Percentiles rank a stretch among this genome's conserved stretches.
Evolutionary conservation across 495 filamentous ascomycete species (phyloP).

Genomic region (Tuber melanosporum): DNA sequence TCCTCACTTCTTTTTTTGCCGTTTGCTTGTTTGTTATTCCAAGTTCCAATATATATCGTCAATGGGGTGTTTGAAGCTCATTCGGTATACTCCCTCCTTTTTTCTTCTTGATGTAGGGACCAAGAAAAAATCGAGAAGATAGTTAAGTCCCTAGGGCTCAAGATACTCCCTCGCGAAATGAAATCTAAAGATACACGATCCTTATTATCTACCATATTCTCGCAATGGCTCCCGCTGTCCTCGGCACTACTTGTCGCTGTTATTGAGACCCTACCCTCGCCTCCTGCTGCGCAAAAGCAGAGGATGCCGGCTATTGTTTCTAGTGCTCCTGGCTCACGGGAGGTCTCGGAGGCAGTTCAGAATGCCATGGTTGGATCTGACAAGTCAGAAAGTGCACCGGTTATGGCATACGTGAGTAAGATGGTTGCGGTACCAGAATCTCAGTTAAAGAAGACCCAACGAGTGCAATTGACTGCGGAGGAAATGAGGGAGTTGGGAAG

Average conservation of each 20-base stretch:
- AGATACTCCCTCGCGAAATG: constrained; percentile 71
- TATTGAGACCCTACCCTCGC: constrained; percentile 86
- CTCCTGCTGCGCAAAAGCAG: constrained; percentile 71
- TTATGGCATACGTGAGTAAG: constrained; percentile 95
- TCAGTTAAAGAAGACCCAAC: constrained; percentile 74
- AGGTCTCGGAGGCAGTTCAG: constrained; percentile 60
- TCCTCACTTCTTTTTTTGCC: constrained; percentile 26
- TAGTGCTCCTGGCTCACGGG: constrained; percentile 67
- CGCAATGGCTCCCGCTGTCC: constrained; percentile 85
- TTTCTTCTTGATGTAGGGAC: constrained; percentile 54
- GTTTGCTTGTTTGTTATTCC: constrained; percentile 27
- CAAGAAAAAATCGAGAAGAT: constrained; percentile 83
- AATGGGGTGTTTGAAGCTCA: neutral
- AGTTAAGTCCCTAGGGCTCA: constrained; percentile 80
- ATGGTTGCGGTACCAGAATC: constrained; percentile 93
- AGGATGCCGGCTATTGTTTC: constrained; percentile 72
- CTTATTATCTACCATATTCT: constrained; percentile 77
- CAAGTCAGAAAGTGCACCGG: constrained; percentile 59
- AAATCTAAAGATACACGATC: constrained; percentile 77
- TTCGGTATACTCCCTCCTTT: neutral
- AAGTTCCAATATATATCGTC: constrained; percentile 30
- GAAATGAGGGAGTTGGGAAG: constrained; percentile 82
- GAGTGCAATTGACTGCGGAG: constrained; percentile 66
- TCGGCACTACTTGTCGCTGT: constrained; percentile 88
- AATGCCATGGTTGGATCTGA: constrained; percentile 78